A percentile compares a stretch with the other conserved stretches of the same genome.
These are phyloP conservation scores for Pythium scleroteichum DNA, from an alignment of 352 stramenopile genomes.

Conservation along the genomic window DNA sequence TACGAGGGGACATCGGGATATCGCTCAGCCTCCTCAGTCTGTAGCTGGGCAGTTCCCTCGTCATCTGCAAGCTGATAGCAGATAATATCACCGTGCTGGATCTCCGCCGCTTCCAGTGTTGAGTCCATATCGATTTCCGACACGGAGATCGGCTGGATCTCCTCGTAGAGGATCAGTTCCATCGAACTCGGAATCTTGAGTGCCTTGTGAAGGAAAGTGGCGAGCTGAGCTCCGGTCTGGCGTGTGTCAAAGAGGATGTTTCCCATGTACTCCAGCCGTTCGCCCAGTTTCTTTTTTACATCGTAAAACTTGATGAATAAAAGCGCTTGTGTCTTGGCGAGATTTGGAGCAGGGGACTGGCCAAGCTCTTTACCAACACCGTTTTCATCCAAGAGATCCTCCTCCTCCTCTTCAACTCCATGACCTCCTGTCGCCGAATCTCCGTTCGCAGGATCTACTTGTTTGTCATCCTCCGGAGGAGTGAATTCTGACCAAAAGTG, in stretches of 20 bases:
- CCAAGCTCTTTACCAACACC: neutral
- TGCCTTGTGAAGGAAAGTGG: constrained; percentile 49
- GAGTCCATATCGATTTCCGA: constrained; percentile 52
- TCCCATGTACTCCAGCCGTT: constrained; percentile 78
- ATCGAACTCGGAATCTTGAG: constrained; percentile 49
- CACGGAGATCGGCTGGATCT: constrained; percentile 68
- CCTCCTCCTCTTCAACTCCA: constrained; percentile 22
- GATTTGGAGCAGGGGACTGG: constrained; percentile 11
- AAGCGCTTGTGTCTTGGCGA: constrained; percentile 46
- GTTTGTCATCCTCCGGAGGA: constrained; percentile 30
- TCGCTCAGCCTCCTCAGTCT: constrained; percentile 27
- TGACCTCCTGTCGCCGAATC: constrained; percentile 4
- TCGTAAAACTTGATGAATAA: constrained; percentile 89
- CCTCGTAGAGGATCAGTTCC: constrained; percentile 73
- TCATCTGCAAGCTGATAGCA: constrained; percentile 70
- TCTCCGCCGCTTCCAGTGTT: constrained; percentile 52
- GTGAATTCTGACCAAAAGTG: constrained; percentile 70
- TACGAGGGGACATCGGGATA: constrained; percentile 79
- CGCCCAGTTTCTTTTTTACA: constrained; percentile 46
- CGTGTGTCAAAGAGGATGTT: constrained; percentile 74
- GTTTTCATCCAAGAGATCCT: constrained; percentile 21
- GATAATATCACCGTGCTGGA: constrained; percentile 86
- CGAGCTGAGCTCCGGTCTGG: constrained; percentile 55
- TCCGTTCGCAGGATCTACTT: neutral
- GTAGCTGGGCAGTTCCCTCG: constrained; percentile 15